Conservation (phyloP, 139 green algal genomes). For the Tetradesmus obliquus region DNA sequence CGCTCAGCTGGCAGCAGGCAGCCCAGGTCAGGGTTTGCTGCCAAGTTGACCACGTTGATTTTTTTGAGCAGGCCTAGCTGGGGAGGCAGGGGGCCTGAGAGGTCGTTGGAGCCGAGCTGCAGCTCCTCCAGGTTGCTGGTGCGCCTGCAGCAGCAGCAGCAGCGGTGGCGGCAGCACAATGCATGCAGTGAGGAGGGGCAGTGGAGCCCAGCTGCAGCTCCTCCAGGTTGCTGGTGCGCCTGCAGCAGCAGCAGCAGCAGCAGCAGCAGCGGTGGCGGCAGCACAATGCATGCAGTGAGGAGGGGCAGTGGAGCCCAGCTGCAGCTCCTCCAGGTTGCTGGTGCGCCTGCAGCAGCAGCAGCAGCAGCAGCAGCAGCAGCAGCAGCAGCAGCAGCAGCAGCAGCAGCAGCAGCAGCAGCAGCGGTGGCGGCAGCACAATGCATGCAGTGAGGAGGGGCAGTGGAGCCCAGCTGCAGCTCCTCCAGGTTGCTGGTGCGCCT, state of each 20-base stretch:
- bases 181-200: too few species aligned
- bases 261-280: not conserved
- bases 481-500: too few species aligned
- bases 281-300: too few species aligned
- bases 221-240: slow-evolving; percentile 6
- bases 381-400: not conserved
- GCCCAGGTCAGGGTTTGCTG: not conserved
- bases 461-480: too few species aligned
- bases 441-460: too few species aligned
- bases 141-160: not conserved
- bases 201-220: slow-evolving; percentile 19
- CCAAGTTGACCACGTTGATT: not conserved
- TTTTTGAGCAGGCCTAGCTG: slow-evolving; percentile 10
- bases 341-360: not conserved
- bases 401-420: too few species aligned
- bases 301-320: slow-evolving; percentile 7
- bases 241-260: not conserved
- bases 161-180: not conserved
- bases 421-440: too few species aligned
- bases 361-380: not conserved
- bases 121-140: slow-evolving; percentile 5
- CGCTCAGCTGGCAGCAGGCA: not conserved
- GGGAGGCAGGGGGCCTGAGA: not conserved
- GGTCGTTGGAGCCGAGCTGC: slow-evolving; percentile 12
- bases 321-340: not conserved